phyloP scores from a whole-genome alignment of 345 rosid species.

The Eucalyptus leucophloia region DNA sequence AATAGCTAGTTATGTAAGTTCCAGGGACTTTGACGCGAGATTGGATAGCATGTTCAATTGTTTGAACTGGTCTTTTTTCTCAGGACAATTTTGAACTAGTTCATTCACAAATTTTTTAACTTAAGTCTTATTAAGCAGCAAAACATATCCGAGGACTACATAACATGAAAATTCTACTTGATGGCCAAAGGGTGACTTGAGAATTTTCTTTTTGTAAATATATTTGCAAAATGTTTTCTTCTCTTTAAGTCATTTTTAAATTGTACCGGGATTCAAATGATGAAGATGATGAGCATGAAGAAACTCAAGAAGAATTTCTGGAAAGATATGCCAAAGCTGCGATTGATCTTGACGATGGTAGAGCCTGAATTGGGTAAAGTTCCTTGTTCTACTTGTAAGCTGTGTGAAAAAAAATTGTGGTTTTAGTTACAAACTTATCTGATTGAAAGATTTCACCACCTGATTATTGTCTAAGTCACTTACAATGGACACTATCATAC shows the following conservation, averaged over 20 bases:
- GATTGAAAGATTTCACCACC: neutral
- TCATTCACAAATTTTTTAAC: neutral
- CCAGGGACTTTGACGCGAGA: neutral
- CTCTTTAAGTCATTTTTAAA: neutral
- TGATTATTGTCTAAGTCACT: neutral
- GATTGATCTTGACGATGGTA: slow-evolving; percentile 31
- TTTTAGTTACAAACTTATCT: neutral
- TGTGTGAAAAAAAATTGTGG: neutral
- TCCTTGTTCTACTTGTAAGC: neutral
- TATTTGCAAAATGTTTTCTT: neutral
- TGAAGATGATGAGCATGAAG: slow-evolving; percentile 59
- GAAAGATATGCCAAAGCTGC: slow-evolving; percentile 82
- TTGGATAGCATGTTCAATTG: neutral
- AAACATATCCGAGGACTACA: neutral
- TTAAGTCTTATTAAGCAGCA: neutral
- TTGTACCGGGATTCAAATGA: slow-evolving; percentile 45
- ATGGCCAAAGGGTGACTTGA: neutral
- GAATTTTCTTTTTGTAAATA: neutral
- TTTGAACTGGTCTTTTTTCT: neutral
- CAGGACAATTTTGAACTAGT: neutral
- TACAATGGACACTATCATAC: neutral
- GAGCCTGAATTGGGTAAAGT: slow-evolving; percentile 56
- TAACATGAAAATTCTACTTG: neutral
- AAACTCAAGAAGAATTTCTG: slow-evolving; percentile 76
- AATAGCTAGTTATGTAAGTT: neutral